phyloP scores from a whole-genome alignment of 495 filamentous ascomycete species.

The Neurospora terricola region DNA sequence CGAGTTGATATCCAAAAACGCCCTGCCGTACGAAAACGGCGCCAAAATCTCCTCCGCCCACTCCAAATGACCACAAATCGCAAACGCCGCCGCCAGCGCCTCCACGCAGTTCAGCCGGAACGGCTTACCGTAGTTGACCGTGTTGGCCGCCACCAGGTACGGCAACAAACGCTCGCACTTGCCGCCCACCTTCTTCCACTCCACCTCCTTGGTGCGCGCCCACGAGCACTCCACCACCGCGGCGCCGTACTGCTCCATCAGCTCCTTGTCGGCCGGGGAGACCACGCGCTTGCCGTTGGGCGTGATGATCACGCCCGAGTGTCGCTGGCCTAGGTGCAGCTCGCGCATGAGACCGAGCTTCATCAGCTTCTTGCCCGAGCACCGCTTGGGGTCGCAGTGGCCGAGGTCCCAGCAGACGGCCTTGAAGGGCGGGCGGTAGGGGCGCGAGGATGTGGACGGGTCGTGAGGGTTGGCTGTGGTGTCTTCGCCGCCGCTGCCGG shows the following conservation, averaged over 20 bases:
- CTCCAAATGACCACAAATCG: slow-evolving; percentile 80
- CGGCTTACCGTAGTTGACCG: slow-evolving; percentile 93
- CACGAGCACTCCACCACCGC: slow-evolving; percentile 97
- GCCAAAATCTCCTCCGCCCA: slow-evolving; percentile 79
- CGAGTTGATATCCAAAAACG: slow-evolving; percentile 82
- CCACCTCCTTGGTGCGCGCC: slow-evolving; percentile 85
- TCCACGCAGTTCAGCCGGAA: slow-evolving; percentile 94
- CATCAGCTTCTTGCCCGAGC: slow-evolving; percentile 90
- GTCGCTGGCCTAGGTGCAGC: slow-evolving; percentile 82
- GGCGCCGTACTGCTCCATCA: slow-evolving; percentile 81
- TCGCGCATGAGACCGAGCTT: slow-evolving; percentile 87
- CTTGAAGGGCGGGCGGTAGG: slow-evolving; percentile 55
- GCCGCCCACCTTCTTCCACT: slow-evolving; percentile 86
- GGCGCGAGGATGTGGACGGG: slow-evolving; percentile 29
- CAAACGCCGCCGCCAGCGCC: slow-evolving; percentile 84
- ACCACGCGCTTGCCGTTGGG: slow-evolving; percentile 83
- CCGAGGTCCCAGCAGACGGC: slow-evolving; percentile 97
- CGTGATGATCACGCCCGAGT: slow-evolving; percentile 81
- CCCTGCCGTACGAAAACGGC: slow-evolving; percentile 77
- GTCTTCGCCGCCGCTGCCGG: slow-evolving; percentile 23
- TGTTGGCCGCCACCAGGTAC: slow-evolving; percentile 92
- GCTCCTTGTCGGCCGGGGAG: slow-evolving; percentile 66
- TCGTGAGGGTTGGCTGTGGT: background rate
- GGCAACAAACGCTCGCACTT: slow-evolving; percentile 88
- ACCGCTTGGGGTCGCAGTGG: slow-evolving; percentile 95